Conservation (phyloP, 2,329 filamentous ascomycete species). For the Blastomyces gilchristii region DNA sequence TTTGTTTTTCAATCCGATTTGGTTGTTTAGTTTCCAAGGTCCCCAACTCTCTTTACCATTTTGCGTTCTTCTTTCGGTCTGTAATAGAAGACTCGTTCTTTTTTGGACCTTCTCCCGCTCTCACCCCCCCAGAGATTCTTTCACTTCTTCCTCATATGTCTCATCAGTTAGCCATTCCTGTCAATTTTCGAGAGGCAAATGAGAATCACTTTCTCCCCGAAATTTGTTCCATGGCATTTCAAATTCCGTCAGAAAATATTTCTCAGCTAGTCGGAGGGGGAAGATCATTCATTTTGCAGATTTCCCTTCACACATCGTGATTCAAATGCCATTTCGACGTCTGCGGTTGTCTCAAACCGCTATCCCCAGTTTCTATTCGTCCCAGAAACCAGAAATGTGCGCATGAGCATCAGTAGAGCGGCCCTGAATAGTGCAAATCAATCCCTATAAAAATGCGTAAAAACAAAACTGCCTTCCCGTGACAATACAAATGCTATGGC, state of each 20-base stretch:
- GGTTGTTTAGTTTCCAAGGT: background rate
- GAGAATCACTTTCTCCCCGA: background rate
- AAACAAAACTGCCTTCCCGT: no score
- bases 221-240: background rate
- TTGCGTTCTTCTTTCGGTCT: background rate
- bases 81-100: background rate
- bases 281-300: background rate
- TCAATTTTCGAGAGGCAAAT: background rate
- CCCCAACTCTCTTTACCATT: background rate
- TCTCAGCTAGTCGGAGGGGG: background rate
- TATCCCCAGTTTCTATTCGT: background rate
- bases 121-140: no score
- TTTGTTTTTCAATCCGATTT: background rate
- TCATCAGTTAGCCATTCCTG: background rate
- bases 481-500: no score
- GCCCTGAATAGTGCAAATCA: no score
- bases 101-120: background rate
- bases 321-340: background rate
- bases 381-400: background rate
- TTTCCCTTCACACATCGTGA: background rate
- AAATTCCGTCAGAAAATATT: background rate
- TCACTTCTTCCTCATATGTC: background rate
- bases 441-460: no score
- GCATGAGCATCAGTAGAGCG: no score
- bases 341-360: background rate